Base-by-base conservation (phyloP, 306 rosid species). In the Gleditsia sinensis region DNA sequence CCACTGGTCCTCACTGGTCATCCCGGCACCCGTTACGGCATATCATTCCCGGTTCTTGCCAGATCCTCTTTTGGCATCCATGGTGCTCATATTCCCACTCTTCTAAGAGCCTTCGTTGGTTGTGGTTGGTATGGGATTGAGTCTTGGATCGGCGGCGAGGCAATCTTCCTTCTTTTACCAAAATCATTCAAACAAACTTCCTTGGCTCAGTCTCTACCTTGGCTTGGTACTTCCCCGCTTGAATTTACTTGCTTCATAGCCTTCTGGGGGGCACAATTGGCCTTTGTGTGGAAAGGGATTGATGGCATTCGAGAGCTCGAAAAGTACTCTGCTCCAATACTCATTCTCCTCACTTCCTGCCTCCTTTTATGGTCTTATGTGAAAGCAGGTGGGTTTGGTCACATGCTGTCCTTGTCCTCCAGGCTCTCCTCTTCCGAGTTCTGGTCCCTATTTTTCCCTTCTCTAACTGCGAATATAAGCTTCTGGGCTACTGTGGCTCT, bases 121-220 rank as follows among this genome's bases (percentile, higher is more conserved):
- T 91, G 98, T 76, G 98, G 98, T 59, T 94, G 98, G 97, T 94
- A 91, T 55, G 98, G 98, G 1, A 94, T 94, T 67, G 98, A 94
- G 71, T 86, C 97, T 1, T 91, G 98, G 98, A 94, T 94, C 6
- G 94, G 97, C 14, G 97, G 98, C 0, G 94, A 91, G n/a, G 96
- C 97, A 0, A 91, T 94, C 24, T 94, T 82, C 67, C 83, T 94
- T 50, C 91, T 94, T 11, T 34, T 94, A 8, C 97, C 97, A 24
- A 77, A 83, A 13, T 71, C 81, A 62, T 12, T 89, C 0, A 89
- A 86, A 67, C 32, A 58, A 19, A 69, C 89, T 3, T 28, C 83
- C 3, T 16, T 83, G 0, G 75, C 97, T 0, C 46, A 60, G 0
- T 0, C 69, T 40, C 63, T 86, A 3, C 87, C 96, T 51, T 88